Conservation (phyloP, 2,329 filamentous ascomycete genomes). For the Botrytis byssoidea region DNA sequence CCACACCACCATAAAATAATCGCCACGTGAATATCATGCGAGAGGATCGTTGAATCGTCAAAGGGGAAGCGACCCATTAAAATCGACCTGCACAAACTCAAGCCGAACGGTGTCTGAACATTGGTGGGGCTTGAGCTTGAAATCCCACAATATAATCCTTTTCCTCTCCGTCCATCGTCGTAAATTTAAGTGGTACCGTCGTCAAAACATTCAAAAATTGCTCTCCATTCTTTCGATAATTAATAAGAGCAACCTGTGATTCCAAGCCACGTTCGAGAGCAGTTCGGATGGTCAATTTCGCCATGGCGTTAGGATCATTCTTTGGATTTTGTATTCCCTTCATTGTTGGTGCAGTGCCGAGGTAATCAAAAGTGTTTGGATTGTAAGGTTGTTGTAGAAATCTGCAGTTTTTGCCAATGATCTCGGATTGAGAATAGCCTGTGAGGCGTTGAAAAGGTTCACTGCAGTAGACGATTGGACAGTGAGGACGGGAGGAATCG, state of each 20-base stretch:
- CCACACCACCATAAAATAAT: not conserved
- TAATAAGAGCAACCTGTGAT: constrained; percentile 86
- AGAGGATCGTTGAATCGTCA: not conserved
- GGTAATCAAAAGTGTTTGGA: constrained; percentile 48
- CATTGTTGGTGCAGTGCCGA: not conserved
- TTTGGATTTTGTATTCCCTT: constrained; percentile 59
- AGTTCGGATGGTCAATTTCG: constrained; percentile 76
- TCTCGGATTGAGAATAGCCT: constrained; percentile 83
- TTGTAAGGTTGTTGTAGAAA: constrained; percentile 77
- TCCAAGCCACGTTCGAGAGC: constrained; percentile 72
- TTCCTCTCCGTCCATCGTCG: constrained; percentile 35
- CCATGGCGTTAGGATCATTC: constrained; percentile 66
- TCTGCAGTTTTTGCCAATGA: constrained; percentile 85
- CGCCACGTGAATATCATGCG: not conserved
- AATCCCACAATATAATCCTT: constrained; percentile 33
- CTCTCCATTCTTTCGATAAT: constrained; percentile 89
- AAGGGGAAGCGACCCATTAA: not conserved
- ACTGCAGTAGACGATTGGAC: constrained; percentile 90
- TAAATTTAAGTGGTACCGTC: constrained; percentile 89
- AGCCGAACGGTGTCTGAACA: not conserved
- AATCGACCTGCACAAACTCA: not conserved
- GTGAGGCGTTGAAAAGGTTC: constrained; percentile 91
- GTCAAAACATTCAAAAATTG: constrained; percentile 91
- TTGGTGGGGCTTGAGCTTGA: constrained; percentile 24
- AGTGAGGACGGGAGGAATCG: constrained; percentile 83